Conservation (phyloP, 1,284 basidiomycete genomes). For the Hymenochaete sp. region DNA sequence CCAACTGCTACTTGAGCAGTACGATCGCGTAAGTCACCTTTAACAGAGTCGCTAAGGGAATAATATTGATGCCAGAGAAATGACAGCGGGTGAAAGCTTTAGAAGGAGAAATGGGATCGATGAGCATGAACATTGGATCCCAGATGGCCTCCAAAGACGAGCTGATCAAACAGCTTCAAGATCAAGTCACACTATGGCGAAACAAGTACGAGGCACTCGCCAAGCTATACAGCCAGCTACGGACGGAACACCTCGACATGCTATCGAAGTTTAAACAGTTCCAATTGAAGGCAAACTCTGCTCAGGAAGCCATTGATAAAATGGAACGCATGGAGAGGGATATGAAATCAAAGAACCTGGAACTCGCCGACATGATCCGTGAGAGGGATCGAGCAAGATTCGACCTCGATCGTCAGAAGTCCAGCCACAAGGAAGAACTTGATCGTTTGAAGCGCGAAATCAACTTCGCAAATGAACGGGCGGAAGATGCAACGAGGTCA, state of each 20-base stretch:
- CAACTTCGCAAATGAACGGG: slow-evolving; percentile 95
- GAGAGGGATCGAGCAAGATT: slow-evolving; percentile 95
- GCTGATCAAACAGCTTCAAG: slow-evolving; percentile 90
- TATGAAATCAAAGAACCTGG: slow-evolving; percentile 95
- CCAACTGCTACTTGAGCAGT: slow-evolving; percentile 96
- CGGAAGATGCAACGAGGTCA: slow-evolving; percentile 85
- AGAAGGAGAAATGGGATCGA: slow-evolving; percentile 81
- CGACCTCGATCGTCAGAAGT: slow-evolving; percentile 93
- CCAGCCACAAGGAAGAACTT: slow-evolving; percentile 91
- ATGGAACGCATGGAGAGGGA: slow-evolving; percentile 99
- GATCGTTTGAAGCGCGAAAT: slow-evolving; percentile 92
- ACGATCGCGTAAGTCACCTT: slow-evolving; percentile 71
- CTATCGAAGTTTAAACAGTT: slow-evolving; percentile 95
- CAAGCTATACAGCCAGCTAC: slow-evolving; percentile 96
- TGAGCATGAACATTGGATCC: slow-evolving; percentile 74
- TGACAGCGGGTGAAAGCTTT: slow-evolving; percentile 88
- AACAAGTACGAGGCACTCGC: slow-evolving; percentile 99
- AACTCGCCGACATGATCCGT: slow-evolving; percentile 97
- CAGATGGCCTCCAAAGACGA: slow-evolving; percentile 94
- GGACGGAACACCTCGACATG: slow-evolving; percentile 96
- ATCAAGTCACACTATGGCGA: slow-evolving; percentile 94
- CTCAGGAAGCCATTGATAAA: slow-evolving; percentile 96
- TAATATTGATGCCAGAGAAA: slow-evolving; percentile 9
- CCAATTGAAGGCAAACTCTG: slow-evolving; percentile 97
- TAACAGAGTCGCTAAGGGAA: not conserved